phyloP scores from a whole-genome alignment of 495 filamentous ascomycete species.

The Opeltia flavorubescens region DNA sequence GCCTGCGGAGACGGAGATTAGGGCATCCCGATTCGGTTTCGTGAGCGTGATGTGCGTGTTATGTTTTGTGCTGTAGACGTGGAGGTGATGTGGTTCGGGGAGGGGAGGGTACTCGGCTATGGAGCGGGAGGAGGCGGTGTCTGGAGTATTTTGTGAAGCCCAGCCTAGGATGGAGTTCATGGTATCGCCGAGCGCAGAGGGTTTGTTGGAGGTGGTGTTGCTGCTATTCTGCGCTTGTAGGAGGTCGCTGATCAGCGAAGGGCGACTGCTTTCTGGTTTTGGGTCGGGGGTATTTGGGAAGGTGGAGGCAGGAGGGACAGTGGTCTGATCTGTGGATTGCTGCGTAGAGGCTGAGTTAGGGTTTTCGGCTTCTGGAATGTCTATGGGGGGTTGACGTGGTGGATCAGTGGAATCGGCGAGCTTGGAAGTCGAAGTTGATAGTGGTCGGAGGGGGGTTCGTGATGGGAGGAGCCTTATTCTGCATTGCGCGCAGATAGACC shows the following conservation, averaged over 20 bases:
- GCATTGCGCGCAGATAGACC: slow-evolving; percentile 1
- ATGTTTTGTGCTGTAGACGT: slow-evolving; percentile 76
- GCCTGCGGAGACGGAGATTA: slow-evolving; percentile 64
- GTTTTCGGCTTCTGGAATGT: neutral
- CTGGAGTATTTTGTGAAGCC: neutral
- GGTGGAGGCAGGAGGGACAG: slow-evolving; percentile 1
- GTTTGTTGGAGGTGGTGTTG: neutral
- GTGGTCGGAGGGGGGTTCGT: neutral
- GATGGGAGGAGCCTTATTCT: neutral
- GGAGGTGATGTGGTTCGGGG: slow-evolving; percentile 58
- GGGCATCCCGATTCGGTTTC: slow-evolving; percentile 57
- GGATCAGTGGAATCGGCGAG: neutral
- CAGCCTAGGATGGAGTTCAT: neutral
- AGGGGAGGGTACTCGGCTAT: slow-evolving; percentile 23
- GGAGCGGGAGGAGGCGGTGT: slow-evolving; percentile 7
- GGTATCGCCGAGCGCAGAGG: neutral
- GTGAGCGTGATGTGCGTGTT: slow-evolving; percentile 87
- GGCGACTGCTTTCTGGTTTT: neutral
- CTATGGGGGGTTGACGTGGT: neutral
- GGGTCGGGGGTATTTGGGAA: neutral
- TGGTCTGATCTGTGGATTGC: neutral
- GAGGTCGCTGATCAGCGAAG: neutral
- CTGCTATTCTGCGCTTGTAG: slow-evolving; percentile 7
- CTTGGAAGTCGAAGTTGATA: neutral
- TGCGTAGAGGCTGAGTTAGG: neutral